A percentile compares a stretch with the other conserved stretches of the same genome.
These are phyloP conservation scores for Planoprotostelium fungivorum DNA, from an alignment of 78 protist genomes.

Conservation along the genomic window DNA sequence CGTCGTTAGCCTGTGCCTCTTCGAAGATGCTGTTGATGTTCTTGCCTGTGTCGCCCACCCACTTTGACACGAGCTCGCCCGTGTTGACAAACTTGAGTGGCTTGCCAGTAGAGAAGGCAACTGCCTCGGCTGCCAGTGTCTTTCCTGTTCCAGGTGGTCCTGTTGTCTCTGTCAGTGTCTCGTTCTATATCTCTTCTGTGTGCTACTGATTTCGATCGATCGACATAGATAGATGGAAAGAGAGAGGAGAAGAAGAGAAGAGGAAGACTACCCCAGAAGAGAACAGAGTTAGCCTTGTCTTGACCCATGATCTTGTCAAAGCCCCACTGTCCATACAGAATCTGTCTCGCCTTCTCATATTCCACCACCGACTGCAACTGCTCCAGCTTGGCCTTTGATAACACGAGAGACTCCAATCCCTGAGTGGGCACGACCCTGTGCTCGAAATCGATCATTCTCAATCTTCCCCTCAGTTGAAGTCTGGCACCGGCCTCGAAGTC, in stretches of 20 bases:
- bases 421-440: conserved; percentile 37
- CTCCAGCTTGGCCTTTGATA: neutral
- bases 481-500: conserved; percentile 54
- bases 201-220: too few species aligned
- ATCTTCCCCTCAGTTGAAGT: conserved; percentile 33
- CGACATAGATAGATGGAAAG: too few species aligned
- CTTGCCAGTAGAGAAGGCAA: conserved; percentile 55
- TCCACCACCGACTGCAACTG: conserved; percentile 31
- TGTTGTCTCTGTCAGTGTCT: too few species aligned
- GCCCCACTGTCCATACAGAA: conserved; percentile 61
- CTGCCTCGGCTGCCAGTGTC: conserved; percentile 51
- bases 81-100: conserved; percentile 30
- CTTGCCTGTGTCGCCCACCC: conserved; percentile 33
- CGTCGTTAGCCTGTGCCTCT: conserved; percentile 41
- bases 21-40: conserved; percentile 32
- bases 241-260: too few species aligned
- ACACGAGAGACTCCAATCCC: conserved; percentile 40
- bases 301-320: conserved; percentile 24
- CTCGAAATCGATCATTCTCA: conserved; percentile 27
- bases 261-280: conserved; percentile 64
- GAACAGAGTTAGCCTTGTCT: conserved; percentile 22
- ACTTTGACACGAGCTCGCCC: conserved; percentile 28
- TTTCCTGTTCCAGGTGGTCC: conserved; percentile 68
- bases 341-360: conserved; percentile 54
- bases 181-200: too few species aligned